Percentiles rank a stretch among this genome's conserved stretches.
phyloP scores from a whole-genome alignment of 805 yeast genomes.

The Candida silvatica region DNA sequence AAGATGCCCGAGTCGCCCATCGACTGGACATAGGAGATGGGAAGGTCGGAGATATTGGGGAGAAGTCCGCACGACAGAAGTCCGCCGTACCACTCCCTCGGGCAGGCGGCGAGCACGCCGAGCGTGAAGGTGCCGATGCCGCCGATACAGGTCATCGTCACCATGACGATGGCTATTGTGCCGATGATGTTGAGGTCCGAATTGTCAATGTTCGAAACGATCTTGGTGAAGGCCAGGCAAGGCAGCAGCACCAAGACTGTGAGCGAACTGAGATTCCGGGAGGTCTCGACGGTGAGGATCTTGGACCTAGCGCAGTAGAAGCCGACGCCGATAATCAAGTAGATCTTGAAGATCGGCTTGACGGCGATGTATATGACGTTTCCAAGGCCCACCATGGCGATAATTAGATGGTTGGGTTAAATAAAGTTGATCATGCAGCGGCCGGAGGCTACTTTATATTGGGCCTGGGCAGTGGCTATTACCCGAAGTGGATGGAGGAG shows the following conservation, averaged over 20 bases:
- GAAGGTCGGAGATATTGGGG: slow-evolving; percentile 76
- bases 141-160: slow-evolving; percentile 29
- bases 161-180: slow-evolving; percentile 42
- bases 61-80: slow-evolving; percentile 57
- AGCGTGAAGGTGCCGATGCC: slow-evolving; percentile 14
- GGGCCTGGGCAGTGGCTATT: too few species aligned
- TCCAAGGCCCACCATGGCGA: slow-evolving; percentile 34
- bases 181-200: slow-evolving; percentile 66
- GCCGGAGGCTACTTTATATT: too few species aligned
- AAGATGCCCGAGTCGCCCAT: slow-evolving; percentile 58
- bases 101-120: slow-evolving; percentile 48
- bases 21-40: slow-evolving; percentile 76
- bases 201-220: slow-evolving; percentile 57
- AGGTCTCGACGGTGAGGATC: slow-evolving; percentile 58
- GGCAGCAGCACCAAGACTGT: slow-evolving; percentile 70
- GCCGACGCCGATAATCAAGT: slow-evolving; percentile 63
- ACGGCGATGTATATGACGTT: slow-evolving; percentile 68
- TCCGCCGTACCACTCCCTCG: slow-evolving; percentile 73
- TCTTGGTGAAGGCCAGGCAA: slow-evolving; percentile 64
- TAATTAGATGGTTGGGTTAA: too few species aligned
- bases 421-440: too few species aligned
- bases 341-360: slow-evolving; percentile 79
- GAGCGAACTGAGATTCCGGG: slow-evolving; percentile 61
- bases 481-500: too few species aligned
- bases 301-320: slow-evolving; percentile 52